Evolutionary conservation across 1,139 yeast genomes (phyloP).

Genomic region (Kodamaea arcana): DNA sequence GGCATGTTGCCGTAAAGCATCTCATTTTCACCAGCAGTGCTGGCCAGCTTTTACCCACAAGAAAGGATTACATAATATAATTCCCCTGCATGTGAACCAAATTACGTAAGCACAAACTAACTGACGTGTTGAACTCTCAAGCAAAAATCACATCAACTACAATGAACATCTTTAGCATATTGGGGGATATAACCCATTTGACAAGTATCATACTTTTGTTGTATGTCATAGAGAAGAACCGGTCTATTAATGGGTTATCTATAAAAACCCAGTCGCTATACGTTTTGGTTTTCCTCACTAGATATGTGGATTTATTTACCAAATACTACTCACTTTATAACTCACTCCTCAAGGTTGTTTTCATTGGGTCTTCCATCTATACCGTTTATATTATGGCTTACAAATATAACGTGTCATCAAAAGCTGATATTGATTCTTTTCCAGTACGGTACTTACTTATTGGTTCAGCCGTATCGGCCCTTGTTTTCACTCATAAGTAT

Average conservation of each 20-base stretch:
- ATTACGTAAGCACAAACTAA: too few relatives aligned
- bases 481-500: slow-evolving; percentile 66
- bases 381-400: slow-evolving; percentile 68
- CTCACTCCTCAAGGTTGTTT: slow-evolving; percentile 74
- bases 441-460: slow-evolving; percentile 67
- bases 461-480: slow-evolving; percentile 56
- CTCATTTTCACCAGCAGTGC: too few relatives aligned
- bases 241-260: slow-evolving; percentile 79
- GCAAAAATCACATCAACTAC: background rate
- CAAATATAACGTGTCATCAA: slow-evolving; percentile 56
- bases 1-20: too few relatives aligned
- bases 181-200: slow-evolving; percentile 80
- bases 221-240: slow-evolving; percentile 60
- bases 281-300: slow-evolving; percentile 68
- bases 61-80: too few relatives aligned
- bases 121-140: background rate
- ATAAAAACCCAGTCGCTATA: slow-evolving; percentile 84
- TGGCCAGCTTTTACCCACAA: too few relatives aligned
- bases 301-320: slow-evolving; percentile 71
- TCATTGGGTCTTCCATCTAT: slow-evolving; percentile 70
- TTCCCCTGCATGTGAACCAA: too few relatives aligned
- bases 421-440: slow-evolving; percentile 62
- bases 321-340: slow-evolving; percentile 68
- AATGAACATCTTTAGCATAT: slow-evolving; percentile 53
- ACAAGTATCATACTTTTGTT: slow-evolving; percentile 74